phyloP scores from a whole-genome alignment of 163 green algal species.

The Scenedesmus sp. region DNA sequence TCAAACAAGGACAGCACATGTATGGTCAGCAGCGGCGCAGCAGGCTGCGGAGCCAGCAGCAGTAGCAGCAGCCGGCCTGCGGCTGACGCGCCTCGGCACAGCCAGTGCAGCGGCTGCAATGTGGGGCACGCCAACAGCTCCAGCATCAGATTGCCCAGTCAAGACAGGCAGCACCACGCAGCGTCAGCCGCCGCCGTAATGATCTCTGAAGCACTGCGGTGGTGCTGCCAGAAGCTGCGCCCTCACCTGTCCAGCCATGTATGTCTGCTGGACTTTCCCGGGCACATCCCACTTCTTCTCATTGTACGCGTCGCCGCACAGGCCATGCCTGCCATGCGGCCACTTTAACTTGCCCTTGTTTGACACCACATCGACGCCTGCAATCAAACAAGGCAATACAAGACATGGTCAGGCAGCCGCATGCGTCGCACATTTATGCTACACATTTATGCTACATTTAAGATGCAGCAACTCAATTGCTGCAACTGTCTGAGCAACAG shows the following conservation, averaged over 20 bases:
- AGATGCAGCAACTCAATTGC: neutral
- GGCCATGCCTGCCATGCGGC: constrained; percentile 12
- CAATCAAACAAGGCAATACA: neutral
- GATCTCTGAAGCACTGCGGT: neutral
- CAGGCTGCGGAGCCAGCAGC: too few relatives aligned
- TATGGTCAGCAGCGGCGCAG: neutral
- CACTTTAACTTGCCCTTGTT: constrained; percentile 32
- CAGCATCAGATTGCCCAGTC: too few relatives aligned
- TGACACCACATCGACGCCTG: constrained; percentile 28
- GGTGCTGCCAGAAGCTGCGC: neutral
- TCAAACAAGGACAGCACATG: neutral
- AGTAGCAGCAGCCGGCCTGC: too few relatives aligned
- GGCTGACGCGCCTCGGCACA: too few relatives aligned
- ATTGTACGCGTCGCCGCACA: constrained; percentile 37
- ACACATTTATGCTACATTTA: neutral
- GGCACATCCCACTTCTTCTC: constrained; percentile 46
- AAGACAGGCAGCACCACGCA: too few relatives aligned
- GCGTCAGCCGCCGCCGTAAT: too few relatives aligned
- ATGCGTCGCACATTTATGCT: too few relatives aligned
- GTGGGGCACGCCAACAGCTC: too few relatives aligned
- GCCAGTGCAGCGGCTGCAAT: too few relatives aligned
- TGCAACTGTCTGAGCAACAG: neutral
- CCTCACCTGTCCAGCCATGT: constrained; percentile 17
- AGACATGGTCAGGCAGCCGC: neutral
- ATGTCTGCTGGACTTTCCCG: neutral